A percentile compares a stretch with the other conserved stretches of the same genome.
These are phyloP conservation scores for Paspalum notatum DNA, from an alignment of 176 grass and related monocot species.

Conservation along the genomic window DNA sequence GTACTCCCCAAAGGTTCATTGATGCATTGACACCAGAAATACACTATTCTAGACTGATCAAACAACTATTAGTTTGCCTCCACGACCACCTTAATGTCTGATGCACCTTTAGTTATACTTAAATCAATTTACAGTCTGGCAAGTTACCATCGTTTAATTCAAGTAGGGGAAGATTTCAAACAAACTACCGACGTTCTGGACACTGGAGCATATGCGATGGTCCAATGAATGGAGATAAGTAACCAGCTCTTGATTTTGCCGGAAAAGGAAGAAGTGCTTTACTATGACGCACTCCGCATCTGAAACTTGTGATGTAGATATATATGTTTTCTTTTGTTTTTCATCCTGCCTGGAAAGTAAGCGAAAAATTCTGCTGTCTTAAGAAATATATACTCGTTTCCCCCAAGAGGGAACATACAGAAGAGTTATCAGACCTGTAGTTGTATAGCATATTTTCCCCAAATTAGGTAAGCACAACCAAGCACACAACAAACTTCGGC, in stretches of 20 bases:
- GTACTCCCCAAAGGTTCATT: background rate
- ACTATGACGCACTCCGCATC: background rate
- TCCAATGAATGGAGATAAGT: background rate
- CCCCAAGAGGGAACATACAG: background rate
- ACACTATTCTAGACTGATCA: conserved; percentile 29
- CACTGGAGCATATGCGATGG: background rate
- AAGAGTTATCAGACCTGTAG: background rate
- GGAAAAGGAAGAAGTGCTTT: background rate
- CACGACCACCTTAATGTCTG: background rate
- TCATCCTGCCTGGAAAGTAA: background rate
- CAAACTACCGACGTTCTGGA: background rate
- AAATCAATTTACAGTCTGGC: background rate
- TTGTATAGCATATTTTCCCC: background rate
- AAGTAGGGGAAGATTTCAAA: background rate
- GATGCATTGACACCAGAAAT: background rate
- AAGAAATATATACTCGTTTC: background rate
- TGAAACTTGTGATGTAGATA: background rate
- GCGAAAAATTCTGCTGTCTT: background rate
- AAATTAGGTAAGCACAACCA: background rate
- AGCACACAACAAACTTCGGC: background rate
- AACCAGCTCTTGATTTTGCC: background rate
- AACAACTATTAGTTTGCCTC: background rate
- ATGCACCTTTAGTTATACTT: background rate
- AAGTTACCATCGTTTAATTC: background rate
- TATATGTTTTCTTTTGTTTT: background rate